Conservation (phyloP, 2,329 filamentous ascomycete species). For the Biscogniauxia marginata region DNA sequence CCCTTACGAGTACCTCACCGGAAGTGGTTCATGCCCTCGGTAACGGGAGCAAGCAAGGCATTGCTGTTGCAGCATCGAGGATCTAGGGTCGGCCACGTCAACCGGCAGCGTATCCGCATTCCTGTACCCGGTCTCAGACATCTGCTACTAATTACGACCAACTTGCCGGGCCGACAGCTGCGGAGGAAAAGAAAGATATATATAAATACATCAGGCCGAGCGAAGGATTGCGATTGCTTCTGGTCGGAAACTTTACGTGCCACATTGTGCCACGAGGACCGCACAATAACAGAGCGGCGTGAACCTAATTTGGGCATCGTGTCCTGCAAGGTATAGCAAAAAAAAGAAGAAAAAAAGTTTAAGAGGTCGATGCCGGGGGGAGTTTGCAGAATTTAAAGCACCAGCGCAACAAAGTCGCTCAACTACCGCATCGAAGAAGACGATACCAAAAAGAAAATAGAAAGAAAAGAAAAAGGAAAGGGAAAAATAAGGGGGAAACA, state of each 20-base stretch:
- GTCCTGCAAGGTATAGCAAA: conserved; percentile 9
- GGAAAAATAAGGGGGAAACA: not conserved
- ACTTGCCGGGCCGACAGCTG: not conserved
- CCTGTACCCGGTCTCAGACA: not conserved
- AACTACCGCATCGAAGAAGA: not conserved
- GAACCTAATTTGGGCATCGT: conserved; percentile 6
- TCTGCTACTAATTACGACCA: not conserved
- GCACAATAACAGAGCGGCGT: conserved; percentile 13
- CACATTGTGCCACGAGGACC: conserved; percentile 15
- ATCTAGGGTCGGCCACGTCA: not conserved
- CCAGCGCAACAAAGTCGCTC: not conserved
- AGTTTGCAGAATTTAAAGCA: not conserved
- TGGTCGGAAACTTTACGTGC: conserved; percentile 12
- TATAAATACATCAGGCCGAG: conserved; percentile 10
- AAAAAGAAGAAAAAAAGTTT: not conserved
- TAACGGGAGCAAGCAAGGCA: not conserved
- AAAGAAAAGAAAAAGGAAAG: not conserved
- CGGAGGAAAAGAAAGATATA: not conserved
- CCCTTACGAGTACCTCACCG: not conserved
- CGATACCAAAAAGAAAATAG: not conserved
- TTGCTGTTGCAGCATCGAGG: not conserved
- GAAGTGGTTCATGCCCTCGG: not conserved
- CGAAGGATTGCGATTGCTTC: conserved; percentile 19
- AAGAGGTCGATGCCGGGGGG: not conserved
- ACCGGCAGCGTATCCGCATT: not conserved